These are phyloP conservation scores for Rhizopogon salebrosus DNA, from an alignment of 768 basidiomycete genomes.

Conservation along the genomic window DNA sequence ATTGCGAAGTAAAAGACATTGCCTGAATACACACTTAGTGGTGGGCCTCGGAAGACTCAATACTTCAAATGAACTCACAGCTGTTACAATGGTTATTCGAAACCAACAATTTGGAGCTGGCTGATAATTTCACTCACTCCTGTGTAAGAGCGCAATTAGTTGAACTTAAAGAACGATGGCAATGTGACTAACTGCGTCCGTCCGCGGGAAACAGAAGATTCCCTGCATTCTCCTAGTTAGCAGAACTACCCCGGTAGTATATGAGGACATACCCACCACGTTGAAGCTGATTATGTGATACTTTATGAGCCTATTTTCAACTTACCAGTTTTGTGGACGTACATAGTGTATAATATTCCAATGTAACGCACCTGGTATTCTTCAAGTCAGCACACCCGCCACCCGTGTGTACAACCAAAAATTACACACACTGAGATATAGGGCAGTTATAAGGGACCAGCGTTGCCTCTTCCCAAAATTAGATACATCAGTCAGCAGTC, in stretches of 20 bases:
- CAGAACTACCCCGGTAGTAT: neutral
- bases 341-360: neutral
- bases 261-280: neutral
- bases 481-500: too few relatives aligned
- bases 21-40: neutral
- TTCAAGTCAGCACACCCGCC: neutral
- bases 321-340: neutral
- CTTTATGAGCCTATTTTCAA: neutral
- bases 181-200: neutral
- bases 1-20: neutral
- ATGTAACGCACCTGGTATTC: neutral
- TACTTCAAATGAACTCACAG: neutral
- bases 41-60: neutral
- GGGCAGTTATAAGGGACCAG: neutral
- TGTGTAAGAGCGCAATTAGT: neutral
- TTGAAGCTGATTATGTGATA: neutral
- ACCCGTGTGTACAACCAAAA: neutral
- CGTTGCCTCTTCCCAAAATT: neutral
- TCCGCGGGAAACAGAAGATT: neutral
- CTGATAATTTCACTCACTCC: neutral
- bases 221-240: neutral
- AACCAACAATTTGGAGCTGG: too few relatives aligned
- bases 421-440: neutral
- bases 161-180: neutral
- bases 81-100: neutral